These are phyloP conservation scores for Melastoma malabathricum DNA, from an alignment of 345 rosid species.

Conservation along the genomic window DNA sequence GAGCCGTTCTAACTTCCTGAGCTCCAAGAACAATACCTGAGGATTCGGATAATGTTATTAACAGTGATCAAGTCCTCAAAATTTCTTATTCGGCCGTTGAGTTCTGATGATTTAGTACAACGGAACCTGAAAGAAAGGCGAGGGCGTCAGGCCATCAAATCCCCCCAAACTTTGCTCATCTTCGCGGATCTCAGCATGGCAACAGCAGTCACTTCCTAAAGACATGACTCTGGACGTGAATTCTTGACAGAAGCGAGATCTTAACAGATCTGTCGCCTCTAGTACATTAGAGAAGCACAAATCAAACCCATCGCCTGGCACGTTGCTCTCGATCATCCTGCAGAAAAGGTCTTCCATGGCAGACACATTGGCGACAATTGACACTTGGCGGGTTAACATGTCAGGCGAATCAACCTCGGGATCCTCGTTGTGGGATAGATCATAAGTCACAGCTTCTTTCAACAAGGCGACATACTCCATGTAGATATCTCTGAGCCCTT, in stretches of 20 bases:
- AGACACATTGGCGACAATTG: conserved; percentile 33
- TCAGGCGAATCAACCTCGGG: conserved; percentile 17
- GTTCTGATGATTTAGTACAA: too few species aligned
- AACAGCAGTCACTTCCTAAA: conserved; percentile 7
- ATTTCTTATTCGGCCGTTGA: background rate
- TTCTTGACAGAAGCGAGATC: conserved; percentile 27
- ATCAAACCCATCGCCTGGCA: conserved; percentile 24
- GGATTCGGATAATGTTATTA: conserved; percentile 2
- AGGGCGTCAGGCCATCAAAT: conserved; percentile 6
- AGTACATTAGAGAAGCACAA: conserved; percentile 11
- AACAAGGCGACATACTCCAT: conserved; percentile 26
- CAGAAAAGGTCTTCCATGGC: conserved; percentile 28
- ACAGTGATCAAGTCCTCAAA: background rate
- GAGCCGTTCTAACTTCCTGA: conserved; percentile 29
- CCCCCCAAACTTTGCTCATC: conserved; percentile 16
- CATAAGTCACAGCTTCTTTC: conserved; percentile 22
- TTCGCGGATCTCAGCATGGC: conserved; percentile 5
- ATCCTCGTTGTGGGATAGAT: conserved; percentile 1
- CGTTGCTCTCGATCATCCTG: conserved; percentile 15
- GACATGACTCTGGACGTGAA: conserved; percentile 20
- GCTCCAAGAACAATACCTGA: conserved; percentile 43
- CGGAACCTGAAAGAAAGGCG: conserved; percentile 29
- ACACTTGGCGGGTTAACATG: conserved; percentile 29
- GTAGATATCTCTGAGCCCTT: conserved; percentile 31
- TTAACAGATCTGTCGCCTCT: conserved; percentile 22